Percentiles rank a stretch among this genome's conserved stretches.
These are phyloP conservation scores for Acanthamoeba culbertsoni DNA, from an alignment of 208 protist species.

Conservation along the genomic window DNA sequence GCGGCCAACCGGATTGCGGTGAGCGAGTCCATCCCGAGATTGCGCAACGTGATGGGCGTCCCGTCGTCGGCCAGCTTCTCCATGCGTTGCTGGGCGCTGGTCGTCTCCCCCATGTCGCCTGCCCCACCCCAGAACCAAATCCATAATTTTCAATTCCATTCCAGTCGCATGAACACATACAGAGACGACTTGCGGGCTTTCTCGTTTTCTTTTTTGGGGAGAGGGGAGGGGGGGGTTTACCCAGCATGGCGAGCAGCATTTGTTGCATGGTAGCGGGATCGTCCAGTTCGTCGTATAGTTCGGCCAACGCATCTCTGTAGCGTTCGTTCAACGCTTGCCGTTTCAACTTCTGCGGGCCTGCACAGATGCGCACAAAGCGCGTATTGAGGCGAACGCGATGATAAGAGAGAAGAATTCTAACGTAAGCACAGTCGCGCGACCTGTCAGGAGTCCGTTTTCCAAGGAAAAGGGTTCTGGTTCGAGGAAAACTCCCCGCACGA, in stretches of 20 bases:
- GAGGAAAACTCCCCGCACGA: not conserved
- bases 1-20: not conserved
- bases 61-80: not conserved
- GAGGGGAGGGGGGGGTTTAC: too few relatives aligned
- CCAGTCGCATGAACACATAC: too few relatives aligned
- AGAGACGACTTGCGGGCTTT: too few relatives aligned
- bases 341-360: not conserved
- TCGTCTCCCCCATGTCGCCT: too few relatives aligned
- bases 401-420: not conserved
- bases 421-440: not conserved
- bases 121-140: not conserved
- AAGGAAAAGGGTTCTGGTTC: not conserved
- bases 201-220: too few relatives aligned
- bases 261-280: not conserved
- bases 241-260: not conserved
- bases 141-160: not conserved
- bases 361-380: not conserved
- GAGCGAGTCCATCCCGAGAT: not conserved
- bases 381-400: not conserved
- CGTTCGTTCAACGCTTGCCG: not conserved
- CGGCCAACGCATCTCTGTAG: not conserved
- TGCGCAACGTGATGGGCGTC: not conserved
- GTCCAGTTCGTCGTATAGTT: not conserved
- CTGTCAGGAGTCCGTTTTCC: constrained; percentile 16
- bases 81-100: too few relatives aligned